Evolutionary conservation across 2,329 filamentous ascomycete genomes (phyloP), one percentile per base, ranked within the genome.

Genomic region (Hysterium pulicare): DNA sequence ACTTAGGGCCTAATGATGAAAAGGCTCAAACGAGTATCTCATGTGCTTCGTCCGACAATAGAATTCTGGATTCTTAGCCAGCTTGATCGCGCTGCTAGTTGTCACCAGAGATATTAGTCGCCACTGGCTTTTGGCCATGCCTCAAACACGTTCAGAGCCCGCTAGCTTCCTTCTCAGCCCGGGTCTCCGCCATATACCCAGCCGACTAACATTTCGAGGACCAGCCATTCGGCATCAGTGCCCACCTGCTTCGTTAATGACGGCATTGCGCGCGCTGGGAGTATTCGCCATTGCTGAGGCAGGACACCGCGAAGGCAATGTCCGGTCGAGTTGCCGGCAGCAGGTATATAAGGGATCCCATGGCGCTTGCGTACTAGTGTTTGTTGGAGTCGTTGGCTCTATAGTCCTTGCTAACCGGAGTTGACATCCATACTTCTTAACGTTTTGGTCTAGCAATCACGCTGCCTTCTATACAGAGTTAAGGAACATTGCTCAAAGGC

Each of bases 321-420:
- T 53, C 51, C 9, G 17, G 22, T 28, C 50, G 40, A 15, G 45
- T 53, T 11, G 47, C 40, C 2, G 55, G 37, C 44, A 57, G 53
- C 15, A 49, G 26, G 38, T 57, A 57, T 42, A 55, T 57, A 1
- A 57, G 48, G 1, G 43, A 52, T 26, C 50, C 42, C 8, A 54
- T 21, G 2, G 35, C 36, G 10, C 28, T 38, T 37, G 41, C 30
- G 21, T 50, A 53, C 10, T 31, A 20, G 13, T 9, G 8, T 15
- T 17, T 32, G 5, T 33, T 34, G 4, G 33, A 16, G 30, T n/a
- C n/a, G 28, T 33, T 46, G 45, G n/a, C 11, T 20, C 53, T 47
- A 41, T 22, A 11, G 53, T 50, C 16, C 47, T 50, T 10, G 41
- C 57, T 0, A 41, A 16, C 59, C 46, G 8, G 46, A n/a, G 2